Evolutionary conservation across 805 yeast genomes (phyloP), one percentile per base, ranked within the genome.

Genomic region (Suhomyces sp.): DNA sequence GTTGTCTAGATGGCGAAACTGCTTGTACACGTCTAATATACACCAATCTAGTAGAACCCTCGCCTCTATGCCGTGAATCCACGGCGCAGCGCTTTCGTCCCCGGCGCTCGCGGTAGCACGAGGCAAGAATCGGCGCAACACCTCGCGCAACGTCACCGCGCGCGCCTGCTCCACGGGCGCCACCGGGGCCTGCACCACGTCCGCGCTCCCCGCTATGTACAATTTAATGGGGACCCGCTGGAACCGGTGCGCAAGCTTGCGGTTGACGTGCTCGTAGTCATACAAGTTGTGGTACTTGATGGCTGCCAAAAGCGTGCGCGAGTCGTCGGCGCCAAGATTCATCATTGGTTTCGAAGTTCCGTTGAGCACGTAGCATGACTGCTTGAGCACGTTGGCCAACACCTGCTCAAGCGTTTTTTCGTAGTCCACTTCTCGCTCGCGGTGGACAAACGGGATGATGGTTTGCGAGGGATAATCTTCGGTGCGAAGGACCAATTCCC

Each of bases 341-440:
- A 93, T 87, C n/a, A 93, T 81, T 2, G 84, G 79, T 55, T 87
- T 90, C 5, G 96, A 79, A n/a, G 83, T 80, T 0, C 96, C 96
- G 57, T 86, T 83, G 36, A 88, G 66, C 0, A 90, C 82, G 61
- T 78, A 90, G 61, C 90, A 84, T 4, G 90, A 80, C 63, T 93
- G 97, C 62, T 94, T 93, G 64, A 90, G 70, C 54, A 84, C 90
- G 64, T 93, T 91, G 55, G 85, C 71, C 86, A 94, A 85, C 48
- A 81, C 77, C 48, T 77, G 80, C 45, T 69, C 76, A 53, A 83
- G 57, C 10, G 75, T 63, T 23, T 60, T 55, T 35, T 60, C 54
- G 57, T 71, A 72, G 51, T 66, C 62, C 2, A 62, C 49, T 8
- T 46, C 29, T 3, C 40, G 54, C 6, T 47, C 40, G 17, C 36